Percentiles rank a stretch among this genome's conserved stretches.
These are phyloP conservation scores for Pleurotus ostreatus DNA, from an alignment of 768 basidiomycete genomes.

Conservation along the genomic window DNA sequence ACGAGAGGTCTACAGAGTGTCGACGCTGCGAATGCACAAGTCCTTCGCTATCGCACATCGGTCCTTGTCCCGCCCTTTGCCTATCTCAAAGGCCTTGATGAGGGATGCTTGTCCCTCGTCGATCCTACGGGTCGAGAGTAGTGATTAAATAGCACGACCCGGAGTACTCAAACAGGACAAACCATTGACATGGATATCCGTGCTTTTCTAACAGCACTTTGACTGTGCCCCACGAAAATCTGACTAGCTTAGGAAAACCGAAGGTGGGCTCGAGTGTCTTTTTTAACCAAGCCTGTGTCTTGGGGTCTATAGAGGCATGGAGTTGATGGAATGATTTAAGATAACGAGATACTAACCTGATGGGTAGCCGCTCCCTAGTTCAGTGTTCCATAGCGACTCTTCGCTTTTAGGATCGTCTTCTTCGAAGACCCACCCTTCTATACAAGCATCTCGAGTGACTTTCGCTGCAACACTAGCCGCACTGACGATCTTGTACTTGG, in stretches of 20 bases:
- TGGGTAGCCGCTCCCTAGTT: conserved; percentile 87
- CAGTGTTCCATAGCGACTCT: conserved; percentile 23
- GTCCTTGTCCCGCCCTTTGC: conserved; percentile 71
- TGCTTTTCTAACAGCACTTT: conserved; percentile 80
- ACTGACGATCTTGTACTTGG: conserved; percentile 94
- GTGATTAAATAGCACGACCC: not conserved
- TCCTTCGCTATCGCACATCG: conserved; percentile 70
- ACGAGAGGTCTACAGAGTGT: conserved; percentile 42
- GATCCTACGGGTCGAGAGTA: conserved; percentile 44
- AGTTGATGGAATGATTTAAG: not conserved
- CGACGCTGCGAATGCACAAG: conserved; percentile 67
- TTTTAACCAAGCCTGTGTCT: conserved; percentile 85
- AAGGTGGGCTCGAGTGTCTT: conserved; percentile 79
- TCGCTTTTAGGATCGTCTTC: conserved; percentile 29
- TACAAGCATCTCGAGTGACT: conserved; percentile 88
- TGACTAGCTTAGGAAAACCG: conserved; percentile 84
- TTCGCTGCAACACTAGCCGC: conserved; percentile 99
- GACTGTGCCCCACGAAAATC: conserved; percentile 96
- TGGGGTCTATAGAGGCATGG: conserved; percentile 60
- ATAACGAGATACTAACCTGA: conserved; percentile 45
- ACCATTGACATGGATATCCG: conserved; percentile 84
- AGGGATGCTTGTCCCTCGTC: conserved; percentile 82
- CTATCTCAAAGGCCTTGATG: conserved; percentile 68
- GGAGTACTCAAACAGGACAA: conserved; percentile 8
- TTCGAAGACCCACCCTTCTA: conserved; percentile 83